Evolutionary conservation across 2,329 filamentous ascomycete species (phyloP), one percentile per base, ranked within the genome.

Genomic region (Zopfia rhizophila): DNA sequence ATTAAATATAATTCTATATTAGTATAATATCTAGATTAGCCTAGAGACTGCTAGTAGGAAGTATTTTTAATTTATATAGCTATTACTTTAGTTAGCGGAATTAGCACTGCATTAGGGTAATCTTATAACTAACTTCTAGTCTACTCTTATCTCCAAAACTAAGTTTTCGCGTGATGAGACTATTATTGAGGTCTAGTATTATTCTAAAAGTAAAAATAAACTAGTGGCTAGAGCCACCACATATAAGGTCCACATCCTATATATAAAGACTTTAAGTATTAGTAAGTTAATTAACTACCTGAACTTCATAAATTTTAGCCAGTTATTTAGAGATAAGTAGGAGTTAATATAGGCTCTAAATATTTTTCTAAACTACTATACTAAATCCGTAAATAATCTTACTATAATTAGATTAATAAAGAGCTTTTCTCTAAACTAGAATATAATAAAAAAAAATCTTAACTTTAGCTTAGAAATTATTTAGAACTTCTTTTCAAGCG

Each of bases 401-500:
- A 67, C 73, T 10, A 75, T 75, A 0, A 71, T 81, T 14, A 81
- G 80, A 1, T 67, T 73, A 11, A 83, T 81, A 53, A 78, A 78
- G 32, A 51, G 23, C 21, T 66, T 65, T 27, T 58, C 51, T 1
- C 42, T 59, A 0, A 83, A 76, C 49, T 73, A 75, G 0, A 56
- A 76, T 5, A 45, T 8, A 1, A 63, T 62, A 3, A 61, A 73
- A 1, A 63, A 62, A 3, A 61, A 73, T 29, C 72, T 87, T 0
- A 76, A 74, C 5, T 71, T 66, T 8, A 82, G 82, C 2, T 69
- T 87, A 1, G 71, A 80, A 41, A 82, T 81, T 1, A 67, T 85
- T 8, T 76, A 83, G 25, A 84, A 84, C 0, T 87, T 81, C 65
- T 86, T 82, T 56, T 72, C 81, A 7, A 85, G 82, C 56, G 79